These are phyloP conservation scores for Cornus kousa DNA, from an alignment of 148 eudicot species.

Conservation along the genomic window DNA sequence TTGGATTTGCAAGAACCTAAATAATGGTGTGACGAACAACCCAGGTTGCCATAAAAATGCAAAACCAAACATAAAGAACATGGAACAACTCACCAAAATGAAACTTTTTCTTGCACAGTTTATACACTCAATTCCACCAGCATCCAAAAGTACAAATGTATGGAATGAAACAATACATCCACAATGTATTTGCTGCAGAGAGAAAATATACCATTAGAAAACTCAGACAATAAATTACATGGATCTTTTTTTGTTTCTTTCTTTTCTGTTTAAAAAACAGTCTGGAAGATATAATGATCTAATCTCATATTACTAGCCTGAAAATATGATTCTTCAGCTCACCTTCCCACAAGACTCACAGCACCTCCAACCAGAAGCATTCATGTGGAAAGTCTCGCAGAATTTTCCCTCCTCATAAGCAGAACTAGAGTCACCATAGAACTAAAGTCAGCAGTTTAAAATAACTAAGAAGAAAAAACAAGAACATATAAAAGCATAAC, in stretches of 20 bases:
- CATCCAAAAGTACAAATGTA: slow-evolving; percentile 70
- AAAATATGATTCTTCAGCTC: slow-evolving; percentile 6
- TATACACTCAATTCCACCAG: slow-evolving; percentile 75
- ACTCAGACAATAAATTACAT: not conserved
- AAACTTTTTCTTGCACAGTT: slow-evolving; percentile 55
- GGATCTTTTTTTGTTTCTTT: not conserved
- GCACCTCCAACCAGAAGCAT: slow-evolving; percentile 80
- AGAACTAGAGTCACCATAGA: slow-evolving; percentile 37
- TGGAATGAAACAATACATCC: slow-evolving; percentile 78
- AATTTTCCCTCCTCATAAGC: slow-evolving; percentile 73
- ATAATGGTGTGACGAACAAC: not conserved
- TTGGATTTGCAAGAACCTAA: not conserved
- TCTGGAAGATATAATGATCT: not conserved
- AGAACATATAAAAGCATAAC: not conserved
- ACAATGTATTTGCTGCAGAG: slow-evolving; percentile 77
- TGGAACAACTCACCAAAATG: slow-evolving; percentile 50
- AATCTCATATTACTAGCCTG: slow-evolving; percentile 4
- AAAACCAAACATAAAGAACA: not conserved
- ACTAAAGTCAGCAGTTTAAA: slow-evolving; percentile 1
- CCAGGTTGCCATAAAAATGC: not conserved
- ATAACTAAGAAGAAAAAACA: not conserved
- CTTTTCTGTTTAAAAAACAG: no score
- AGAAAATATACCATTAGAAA: slow-evolving; percentile 12
- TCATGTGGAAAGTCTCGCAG: slow-evolving; percentile 68
- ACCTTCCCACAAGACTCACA: slow-evolving; percentile 88